Evolutionary conservation across 2,329 filamentous ascomycete genomes (phyloP), one percentile per base, ranked within the genome.

Genomic region (Colletotrichum sp.): DNA sequence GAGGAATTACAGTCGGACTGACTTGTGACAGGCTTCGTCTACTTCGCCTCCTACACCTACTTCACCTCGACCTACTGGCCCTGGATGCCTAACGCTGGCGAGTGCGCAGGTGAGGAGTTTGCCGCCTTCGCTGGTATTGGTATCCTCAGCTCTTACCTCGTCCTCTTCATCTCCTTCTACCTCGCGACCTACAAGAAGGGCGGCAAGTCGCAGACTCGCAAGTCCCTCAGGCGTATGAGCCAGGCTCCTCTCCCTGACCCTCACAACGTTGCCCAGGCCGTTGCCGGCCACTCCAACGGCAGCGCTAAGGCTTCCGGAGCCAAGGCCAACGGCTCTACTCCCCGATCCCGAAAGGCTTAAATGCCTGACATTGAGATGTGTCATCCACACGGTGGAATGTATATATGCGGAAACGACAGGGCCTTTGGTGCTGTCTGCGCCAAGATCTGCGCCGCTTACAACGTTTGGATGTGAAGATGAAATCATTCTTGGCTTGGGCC

Each of bases 101-200:
- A 93, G 81, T 99, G 96, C 85, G 95, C 96, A 55, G 96, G 96
- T 82, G 96, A 99, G 89, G 97, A 99, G 87, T 99, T 98, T 82
- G 96, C 96, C 65, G 96, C 96, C 60, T 95, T 98, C 83, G 91
- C 96, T 76, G 96, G 96, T 81, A 98, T 98, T 81, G 95, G 90
- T 79, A 98, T 98, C 82, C 90, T 99, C 84, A 96, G 92, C 88
- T 98, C 95, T 36, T 99, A 99, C 92, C 92, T 99, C 76, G 91
- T 99, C 78, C 95, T 99, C 80, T 99, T 99, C 93, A 98, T 99
- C 88, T 96, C 94, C 68, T 99, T 99, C 93, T 99, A 99, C 91
- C 91, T 98, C 81, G 96, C 96, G 79, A 99, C 96, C 77, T 99
- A 99, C 90, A 95, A 94, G 89, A 96, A 95, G 90, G 93, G 94